phyloP scores from a whole-genome alignment of 306 rosid species.

The Astragalus membranaceus region DNA sequence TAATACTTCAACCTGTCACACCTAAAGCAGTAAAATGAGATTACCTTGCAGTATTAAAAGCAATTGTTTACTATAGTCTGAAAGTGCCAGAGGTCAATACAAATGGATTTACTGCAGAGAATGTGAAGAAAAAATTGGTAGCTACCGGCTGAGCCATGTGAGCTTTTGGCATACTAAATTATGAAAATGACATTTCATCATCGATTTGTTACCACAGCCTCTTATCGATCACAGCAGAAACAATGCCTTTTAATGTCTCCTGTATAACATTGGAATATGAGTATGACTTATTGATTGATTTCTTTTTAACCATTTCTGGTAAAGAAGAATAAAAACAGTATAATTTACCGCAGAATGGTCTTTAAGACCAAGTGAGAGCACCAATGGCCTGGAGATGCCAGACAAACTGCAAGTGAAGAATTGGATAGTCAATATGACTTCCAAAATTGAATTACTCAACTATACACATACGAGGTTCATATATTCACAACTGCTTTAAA shows the following conservation, averaged over 20 bases:
- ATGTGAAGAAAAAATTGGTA: background rate
- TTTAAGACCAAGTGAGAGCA: conserved; percentile 90
- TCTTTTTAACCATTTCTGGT: background rate
- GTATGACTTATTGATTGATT: background rate
- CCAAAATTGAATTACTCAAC: background rate
- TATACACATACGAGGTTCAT: background rate
- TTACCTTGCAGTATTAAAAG: conserved; percentile 9
- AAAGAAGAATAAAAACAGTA: background rate
- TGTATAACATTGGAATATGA: conserved; percentile 28
- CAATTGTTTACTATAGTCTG: background rate
- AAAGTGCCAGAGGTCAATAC: background rate
- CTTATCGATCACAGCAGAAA: conserved; percentile 64
- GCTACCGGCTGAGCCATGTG: conserved; percentile 2
- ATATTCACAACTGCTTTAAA: background rate
- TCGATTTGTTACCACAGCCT: conserved; percentile 42
- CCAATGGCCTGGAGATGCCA: conserved; percentile 55
- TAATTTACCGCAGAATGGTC: conserved; percentile 66
- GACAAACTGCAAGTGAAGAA: conserved; percentile 47
- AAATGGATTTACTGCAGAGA: background rate
- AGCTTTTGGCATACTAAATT: background rate
- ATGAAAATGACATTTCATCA: background rate
- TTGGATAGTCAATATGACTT: conserved; percentile 1
- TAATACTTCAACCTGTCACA: background rate
- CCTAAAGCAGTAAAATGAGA: background rate
- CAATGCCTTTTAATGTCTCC: conserved; percentile 78